phyloP scores from a whole-genome alignment of 116 monocot species.

The Papilionanthe hybrid region DNA sequence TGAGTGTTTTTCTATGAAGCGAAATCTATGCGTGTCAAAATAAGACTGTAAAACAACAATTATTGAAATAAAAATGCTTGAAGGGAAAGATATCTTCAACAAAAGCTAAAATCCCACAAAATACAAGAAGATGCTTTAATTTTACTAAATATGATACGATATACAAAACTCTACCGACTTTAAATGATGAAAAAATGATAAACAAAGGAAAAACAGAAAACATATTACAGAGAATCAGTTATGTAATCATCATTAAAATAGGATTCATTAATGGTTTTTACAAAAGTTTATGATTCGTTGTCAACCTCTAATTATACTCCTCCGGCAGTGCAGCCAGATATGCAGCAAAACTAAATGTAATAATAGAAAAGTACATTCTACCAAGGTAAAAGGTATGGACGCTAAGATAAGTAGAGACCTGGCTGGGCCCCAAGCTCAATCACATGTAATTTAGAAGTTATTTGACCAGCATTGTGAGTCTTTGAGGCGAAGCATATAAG shows the following conservation, averaged over 20 bases:
- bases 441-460: conserved; percentile 94
- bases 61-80: not conserved
- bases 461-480: conserved; percentile 81
- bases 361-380: not conserved
- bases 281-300: not conserved
- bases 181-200: not conserved
- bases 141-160: not conserved
- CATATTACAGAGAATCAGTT: not conserved
- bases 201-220: not conserved
- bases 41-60: too few relatives aligned
- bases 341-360: not conserved
- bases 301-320: not conserved
- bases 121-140: not conserved
- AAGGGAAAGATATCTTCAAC: not conserved
- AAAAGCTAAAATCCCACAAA: not conserved
- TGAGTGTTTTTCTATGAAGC: not conserved
- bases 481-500: conserved; percentile 97
- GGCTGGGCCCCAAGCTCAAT: conserved; percentile 99
- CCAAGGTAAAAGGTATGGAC: not conserved
- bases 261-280: not conserved
- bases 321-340: not conserved
- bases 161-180: not conserved
- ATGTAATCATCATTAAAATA: not conserved
- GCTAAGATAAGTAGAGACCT: conserved; percentile 42
- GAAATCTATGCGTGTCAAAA: too few relatives aligned